A percentile compares a stretch with the other conserved stretches of the same genome.
These are phyloP conservation scores for Arxiozyma heterogenica DNA, from an alignment of 1,139 yeast species.

Conservation along the genomic window DNA sequence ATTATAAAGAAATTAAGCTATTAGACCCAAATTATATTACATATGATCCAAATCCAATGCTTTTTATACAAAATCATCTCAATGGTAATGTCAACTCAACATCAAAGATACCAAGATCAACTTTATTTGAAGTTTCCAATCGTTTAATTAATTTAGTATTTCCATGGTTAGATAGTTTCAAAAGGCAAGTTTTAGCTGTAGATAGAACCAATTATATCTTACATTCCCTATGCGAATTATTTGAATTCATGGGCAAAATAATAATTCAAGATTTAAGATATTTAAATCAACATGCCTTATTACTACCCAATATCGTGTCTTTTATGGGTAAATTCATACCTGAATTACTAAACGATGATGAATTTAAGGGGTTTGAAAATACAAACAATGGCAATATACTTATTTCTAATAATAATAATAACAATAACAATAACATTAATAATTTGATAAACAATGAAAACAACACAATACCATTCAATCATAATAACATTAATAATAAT, in stretches of 20 bases:
- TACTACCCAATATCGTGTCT: slow-evolving; percentile 22
- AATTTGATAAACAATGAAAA: not conserved
- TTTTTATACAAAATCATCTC: slow-evolving; percentile 6
- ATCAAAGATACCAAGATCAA: slow-evolving; percentile 15
- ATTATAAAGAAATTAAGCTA: slow-evolving; percentile 15
- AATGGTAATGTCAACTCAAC: slow-evolving; percentile 8
- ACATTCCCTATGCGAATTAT: slow-evolving; percentile 27
- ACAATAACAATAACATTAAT: not conserved
- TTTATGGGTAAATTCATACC: slow-evolving; percentile 23
- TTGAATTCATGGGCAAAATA: slow-evolving; percentile 26
- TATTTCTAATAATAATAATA: not conserved
- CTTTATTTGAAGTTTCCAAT: slow-evolving; percentile 18
- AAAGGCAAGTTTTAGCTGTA: slow-evolving; percentile 20
- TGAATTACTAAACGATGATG: slow-evolving; percentile 18
- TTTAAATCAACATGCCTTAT: slow-evolving; percentile 15
- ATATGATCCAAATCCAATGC: slow-evolving; percentile 12
- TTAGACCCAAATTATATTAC: slow-evolving; percentile 19
- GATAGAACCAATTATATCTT: slow-evolving; percentile 29
- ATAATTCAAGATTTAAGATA: slow-evolving; percentile 27
- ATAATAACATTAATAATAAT: not conserved
- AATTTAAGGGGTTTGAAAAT: slow-evolving; percentile 10
- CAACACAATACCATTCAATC: not conserved
- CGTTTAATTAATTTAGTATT: slow-evolving; percentile 21
- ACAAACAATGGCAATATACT: not conserved
- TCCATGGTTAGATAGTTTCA: slow-evolving; percentile 27